Conservation (phyloP, 345 rosid species). For the Eucalyptus curtisii region DNA sequence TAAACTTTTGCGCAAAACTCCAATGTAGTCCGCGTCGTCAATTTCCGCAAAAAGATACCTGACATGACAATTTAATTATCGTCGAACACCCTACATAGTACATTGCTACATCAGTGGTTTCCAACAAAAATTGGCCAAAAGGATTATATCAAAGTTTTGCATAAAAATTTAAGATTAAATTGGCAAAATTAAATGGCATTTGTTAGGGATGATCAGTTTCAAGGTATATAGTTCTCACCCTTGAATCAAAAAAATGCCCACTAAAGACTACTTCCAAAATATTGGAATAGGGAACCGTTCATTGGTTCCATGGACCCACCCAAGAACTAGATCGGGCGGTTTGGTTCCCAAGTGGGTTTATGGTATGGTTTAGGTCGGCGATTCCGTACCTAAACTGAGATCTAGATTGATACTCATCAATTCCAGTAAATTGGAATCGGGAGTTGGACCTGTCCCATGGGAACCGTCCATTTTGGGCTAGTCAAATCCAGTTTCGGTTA, state of each 20-base stretch:
- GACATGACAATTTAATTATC: no score
- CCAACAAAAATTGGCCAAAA: neutral
- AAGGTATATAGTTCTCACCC: accelerated
- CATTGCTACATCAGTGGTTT: neutral
- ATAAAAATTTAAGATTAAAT: no score
- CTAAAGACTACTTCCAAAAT: no score
- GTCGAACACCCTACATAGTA: no score
- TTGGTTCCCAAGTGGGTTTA: no score
- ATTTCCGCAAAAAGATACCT: accelerated
- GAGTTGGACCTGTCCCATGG: accelerated
- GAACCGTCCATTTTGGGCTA: accelerated
- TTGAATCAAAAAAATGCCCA: accelerated
- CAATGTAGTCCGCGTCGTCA: accelerated
- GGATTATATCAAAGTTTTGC: neutral
- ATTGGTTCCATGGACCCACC: no score
- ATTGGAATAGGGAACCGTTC: accelerated
- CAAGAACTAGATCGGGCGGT: accelerated
- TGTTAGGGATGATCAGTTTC: accelerated
- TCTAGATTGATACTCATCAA: accelerated
- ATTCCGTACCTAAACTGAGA: accelerated
- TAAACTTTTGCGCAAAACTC: no score
- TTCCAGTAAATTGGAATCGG: accelerated
- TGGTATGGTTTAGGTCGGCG: accelerated
- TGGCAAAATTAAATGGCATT: accelerated
- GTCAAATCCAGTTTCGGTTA: accelerated